These are phyloP conservation scores for Artemisia annua DNA, from an alignment of 129 eudicot genomes.

Conservation along the genomic window DNA sequence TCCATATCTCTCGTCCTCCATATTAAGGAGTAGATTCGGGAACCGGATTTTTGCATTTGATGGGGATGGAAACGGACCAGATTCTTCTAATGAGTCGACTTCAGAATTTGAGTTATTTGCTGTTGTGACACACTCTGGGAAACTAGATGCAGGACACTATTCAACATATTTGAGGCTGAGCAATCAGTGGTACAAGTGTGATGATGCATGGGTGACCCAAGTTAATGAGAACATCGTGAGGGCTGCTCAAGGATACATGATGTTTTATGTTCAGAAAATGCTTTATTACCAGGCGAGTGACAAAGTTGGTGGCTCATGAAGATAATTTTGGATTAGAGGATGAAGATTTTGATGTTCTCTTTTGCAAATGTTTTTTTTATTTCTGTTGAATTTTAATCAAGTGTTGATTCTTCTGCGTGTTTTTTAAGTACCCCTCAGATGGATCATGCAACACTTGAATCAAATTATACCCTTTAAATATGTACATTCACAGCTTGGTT, in stretches of 20 bases:
- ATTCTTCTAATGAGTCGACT: conserved; percentile 41
- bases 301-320: conserved; percentile 31
- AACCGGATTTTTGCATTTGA: conserved; percentile 67
- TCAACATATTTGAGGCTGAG: conserved; percentile 78
- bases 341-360: conserved; percentile 7
- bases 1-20: conserved; percentile 85
- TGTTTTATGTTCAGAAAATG: conserved; percentile 95
- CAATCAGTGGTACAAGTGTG: conserved; percentile 94
- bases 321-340: neutral
- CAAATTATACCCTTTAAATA: neutral
- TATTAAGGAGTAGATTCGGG: conserved; percentile 73
- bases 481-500: conserved; percentile 28
- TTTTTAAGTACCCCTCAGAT: conserved; percentile 20
- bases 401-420: conserved; percentile 21
- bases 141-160: conserved; percentile 84
- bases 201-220: conserved; percentile 89
- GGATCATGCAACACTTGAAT: conserved; percentile 18
- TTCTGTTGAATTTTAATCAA: conserved; percentile 11
- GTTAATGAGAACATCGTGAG: conserved; percentile 78
- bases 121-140: conserved; percentile 83
- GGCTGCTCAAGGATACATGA: conserved; percentile 92
- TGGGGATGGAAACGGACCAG: conserved; percentile 42
- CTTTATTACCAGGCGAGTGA: conserved; percentile 66
- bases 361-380: neutral
- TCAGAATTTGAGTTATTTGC: conserved; percentile 93